A percentile compares a stretch with the other conserved stretches of the same genome.
Evolutionary conservation across 2,329 filamentous ascomycete species (phyloP).

Genomic region (Scedosporium minutisporum): DNA sequence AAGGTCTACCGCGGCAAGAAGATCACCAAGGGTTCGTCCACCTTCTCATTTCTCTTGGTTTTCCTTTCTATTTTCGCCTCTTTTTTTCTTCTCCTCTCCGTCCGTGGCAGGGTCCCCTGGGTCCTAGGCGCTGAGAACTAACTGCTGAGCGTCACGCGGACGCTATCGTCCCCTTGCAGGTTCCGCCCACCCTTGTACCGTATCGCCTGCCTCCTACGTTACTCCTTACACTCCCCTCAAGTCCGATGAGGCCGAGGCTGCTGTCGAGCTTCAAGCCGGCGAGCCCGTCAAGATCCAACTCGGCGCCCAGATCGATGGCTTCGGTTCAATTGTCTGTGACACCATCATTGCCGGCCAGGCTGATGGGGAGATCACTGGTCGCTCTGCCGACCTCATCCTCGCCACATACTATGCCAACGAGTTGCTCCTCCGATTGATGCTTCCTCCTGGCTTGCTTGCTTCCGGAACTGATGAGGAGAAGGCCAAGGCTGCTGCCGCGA

Average conservation of each 20-base stretch:
- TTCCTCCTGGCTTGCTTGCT: slow-evolving; percentile 79
- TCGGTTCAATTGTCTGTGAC: slow-evolving; percentile 92
- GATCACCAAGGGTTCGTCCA: slow-evolving; percentile 65
- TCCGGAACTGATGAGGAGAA: slow-evolving; percentile 88
- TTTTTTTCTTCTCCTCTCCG: not conserved
- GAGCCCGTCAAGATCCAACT: slow-evolving; percentile 96
- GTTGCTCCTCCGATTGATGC: slow-evolving; percentile 79
- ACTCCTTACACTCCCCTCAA: slow-evolving; percentile 92
- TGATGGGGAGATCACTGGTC: slow-evolving; percentile 59
- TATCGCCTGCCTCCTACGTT: slow-evolving; percentile 88
- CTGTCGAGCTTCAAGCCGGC: slow-evolving; percentile 66
- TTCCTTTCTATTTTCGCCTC: no score
- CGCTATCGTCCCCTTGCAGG: slow-evolving; percentile 35
- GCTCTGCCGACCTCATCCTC: slow-evolving; percentile 76
- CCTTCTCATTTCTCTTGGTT: not conserved
- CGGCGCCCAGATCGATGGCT: slow-evolving; percentile 97
- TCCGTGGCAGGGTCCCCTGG: not conserved
- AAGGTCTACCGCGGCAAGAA: slow-evolving; percentile 99
- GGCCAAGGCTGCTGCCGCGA: slow-evolving; percentile 75
- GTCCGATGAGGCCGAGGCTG: slow-evolving; percentile 78
- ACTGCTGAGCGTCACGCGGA: not conserved
- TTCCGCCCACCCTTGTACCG: slow-evolving; percentile 86
- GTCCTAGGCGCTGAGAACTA: not conserved
- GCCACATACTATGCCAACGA: slow-evolving; percentile 95
- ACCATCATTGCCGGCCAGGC: slow-evolving; percentile 67